These are phyloP conservation scores for Mucor saturninus DNA, from an alignment of 371 early-diverging fungal genomes.

Conservation along the genomic window DNA sequence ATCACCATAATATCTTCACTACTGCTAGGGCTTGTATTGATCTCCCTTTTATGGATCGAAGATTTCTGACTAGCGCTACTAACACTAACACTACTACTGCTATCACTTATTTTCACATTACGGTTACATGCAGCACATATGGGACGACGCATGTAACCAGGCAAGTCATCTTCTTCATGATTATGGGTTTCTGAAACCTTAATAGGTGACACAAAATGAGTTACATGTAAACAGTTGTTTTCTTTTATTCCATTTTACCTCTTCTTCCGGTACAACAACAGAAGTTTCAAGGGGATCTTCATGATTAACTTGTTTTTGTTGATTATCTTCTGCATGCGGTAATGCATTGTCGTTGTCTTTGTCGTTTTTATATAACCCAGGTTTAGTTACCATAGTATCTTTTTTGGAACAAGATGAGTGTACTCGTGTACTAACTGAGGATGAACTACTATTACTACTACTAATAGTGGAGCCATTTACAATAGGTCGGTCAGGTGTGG, in stretches of 20 bases:
- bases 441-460: not conserved
- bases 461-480: not conserved
- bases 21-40: constrained; percentile 1
- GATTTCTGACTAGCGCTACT: not conserved
- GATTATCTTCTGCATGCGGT: constrained; percentile 7
- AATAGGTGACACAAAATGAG: too few relatives aligned
- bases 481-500: not conserved
- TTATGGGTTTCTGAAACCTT: not conserved
- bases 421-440: constrained; percentile 5
- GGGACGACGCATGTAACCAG: constrained; percentile 27
- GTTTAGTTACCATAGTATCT: not conserved
- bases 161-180: constrained; percentile 16
- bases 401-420: constrained; percentile 9
- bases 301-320: constrained; percentile 1
- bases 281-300: constrained; percentile 15
- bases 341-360: not conserved
- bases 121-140: constrained; percentile 36
- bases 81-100: not conserved
- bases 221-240: too few relatives aligned
- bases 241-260: constrained; percentile 4
- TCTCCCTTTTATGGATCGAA: not conserved
- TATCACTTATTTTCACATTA: constrained; percentile 14
- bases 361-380: constrained; percentile 4
- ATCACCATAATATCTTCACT: not conserved
- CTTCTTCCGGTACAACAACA: constrained; percentile 5